Evolutionary conservation across 495 filamentous ascomycete genomes (phyloP).

Genomic region (Neurospora africana): DNA sequence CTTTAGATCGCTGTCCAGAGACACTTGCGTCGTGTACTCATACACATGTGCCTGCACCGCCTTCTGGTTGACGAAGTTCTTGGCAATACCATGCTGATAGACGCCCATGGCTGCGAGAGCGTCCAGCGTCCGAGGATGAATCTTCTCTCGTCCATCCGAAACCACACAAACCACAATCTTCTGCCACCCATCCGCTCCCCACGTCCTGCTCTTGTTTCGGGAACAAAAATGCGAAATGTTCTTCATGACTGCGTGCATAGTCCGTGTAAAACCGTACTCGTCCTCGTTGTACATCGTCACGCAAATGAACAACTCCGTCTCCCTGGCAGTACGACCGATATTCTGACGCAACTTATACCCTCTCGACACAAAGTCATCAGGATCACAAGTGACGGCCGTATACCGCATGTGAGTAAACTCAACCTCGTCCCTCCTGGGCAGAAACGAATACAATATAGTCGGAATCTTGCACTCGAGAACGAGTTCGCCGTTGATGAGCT

Average conservation of each 20-base stretch:
- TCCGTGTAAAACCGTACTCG: constrained; percentile 89
- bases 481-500: constrained; percentile 91
- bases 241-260: constrained; percentile 98
- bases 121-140: constrained; percentile 88
- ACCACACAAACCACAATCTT: constrained; percentile 98
- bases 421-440: constrained; percentile 80
- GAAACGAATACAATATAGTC: constrained; percentile 89
- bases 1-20: constrained; percentile 85
- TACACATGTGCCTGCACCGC: constrained; percentile 86
- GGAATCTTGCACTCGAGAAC: constrained; percentile 99
- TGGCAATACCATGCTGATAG: constrained; percentile 98
- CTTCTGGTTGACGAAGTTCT: constrained; percentile 90
- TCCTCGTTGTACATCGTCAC: constrained; percentile 99
- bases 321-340: constrained; percentile 70
- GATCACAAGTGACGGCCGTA: constrained; percentile 97
- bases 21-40: constrained; percentile 98
- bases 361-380: constrained; percentile 77
- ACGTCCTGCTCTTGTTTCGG: constrained; percentile 81
- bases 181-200: constrained; percentile 97
- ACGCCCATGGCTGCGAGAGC: constrained; percentile 95
- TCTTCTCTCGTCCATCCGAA: constrained; percentile 84
- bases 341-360: constrained; percentile 97
- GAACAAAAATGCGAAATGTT: constrained; percentile 96
- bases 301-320: constrained; percentile 98
- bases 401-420: constrained; percentile 99